phyloP scores from a whole-genome alignment of 2,329 filamentous ascomycete species.

The Pseudogymnoascus sp. region DNA sequence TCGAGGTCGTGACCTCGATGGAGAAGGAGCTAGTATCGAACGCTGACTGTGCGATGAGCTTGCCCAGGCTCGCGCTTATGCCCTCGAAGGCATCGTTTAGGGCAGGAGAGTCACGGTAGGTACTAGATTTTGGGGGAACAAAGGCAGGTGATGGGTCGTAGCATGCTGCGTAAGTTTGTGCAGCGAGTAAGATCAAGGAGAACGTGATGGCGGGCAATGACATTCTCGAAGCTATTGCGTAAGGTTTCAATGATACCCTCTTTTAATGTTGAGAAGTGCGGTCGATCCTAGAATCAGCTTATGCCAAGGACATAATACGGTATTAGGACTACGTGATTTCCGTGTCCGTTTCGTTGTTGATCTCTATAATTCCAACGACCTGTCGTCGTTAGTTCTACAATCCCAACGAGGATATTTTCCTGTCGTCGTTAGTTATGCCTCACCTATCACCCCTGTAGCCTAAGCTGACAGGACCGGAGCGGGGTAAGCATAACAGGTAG shows the following conservation, averaged over 20 bases:
- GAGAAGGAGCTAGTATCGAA: not conserved
- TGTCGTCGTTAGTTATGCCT: not conserved
- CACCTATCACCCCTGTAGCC: not conserved
- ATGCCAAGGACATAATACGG: too few species aligned
- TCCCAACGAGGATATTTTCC: not conserved
- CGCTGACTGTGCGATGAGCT: not conserved
- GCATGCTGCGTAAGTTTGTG: constrained; percentile 3
- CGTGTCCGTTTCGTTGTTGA: not conserved
- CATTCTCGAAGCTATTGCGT: not conserved
- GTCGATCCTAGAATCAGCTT: not conserved
- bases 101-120: not conserved
- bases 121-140: not conserved
- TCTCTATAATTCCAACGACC: not conserved
- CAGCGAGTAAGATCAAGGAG: not conserved
- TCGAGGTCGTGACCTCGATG: constrained; percentile 9
- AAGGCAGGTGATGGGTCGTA: constrained; percentile 9
- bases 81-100: not conserved
- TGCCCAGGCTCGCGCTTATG: not conserved
- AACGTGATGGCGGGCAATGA: not conserved
- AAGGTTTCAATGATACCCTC: not conserved
- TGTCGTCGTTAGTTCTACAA: not conserved
- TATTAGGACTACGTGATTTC: too few species aligned
- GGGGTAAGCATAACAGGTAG: not conserved
- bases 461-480: not conserved
- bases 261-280: not conserved